Evolutionary conservation across 257 asterid genomes (phyloP), one percentile per base, ranked within the genome.

Genomic region (Nicotiana obtusifolia): DNA sequence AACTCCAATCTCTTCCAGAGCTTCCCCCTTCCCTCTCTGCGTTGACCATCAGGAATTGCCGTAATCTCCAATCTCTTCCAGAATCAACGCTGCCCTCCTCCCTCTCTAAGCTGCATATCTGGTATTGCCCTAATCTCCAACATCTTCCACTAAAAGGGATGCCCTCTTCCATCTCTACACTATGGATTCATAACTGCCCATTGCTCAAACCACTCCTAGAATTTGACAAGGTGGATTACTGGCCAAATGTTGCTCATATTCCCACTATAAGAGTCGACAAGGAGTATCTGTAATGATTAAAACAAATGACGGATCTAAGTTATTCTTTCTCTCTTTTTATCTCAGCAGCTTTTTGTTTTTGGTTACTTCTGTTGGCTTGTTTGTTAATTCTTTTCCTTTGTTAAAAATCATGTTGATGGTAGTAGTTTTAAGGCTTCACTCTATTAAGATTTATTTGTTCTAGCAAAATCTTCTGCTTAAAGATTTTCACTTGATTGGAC

Each of bases 201-300:
- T 11, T 76, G 66, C 49, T 83, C 9, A 15, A 10, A 30, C 79
- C 26, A 64, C 52, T 10, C 10, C 35, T 64, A 53, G 35, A 31
- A 65, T 19, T 52, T 59, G 33, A 83, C 71, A 17, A 30, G 41
- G 80, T 79, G 79, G 16, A 65, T 8, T 57, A 77, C 33, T 77
- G 85, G 85, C 26, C 52, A 44, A 53, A 64, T 5, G 59, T 82
- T 52, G 31, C 77, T 44, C 82, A 76, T 10, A 52, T 82, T 52
- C 60, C 81, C 57, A 7, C 7, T 67, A 30, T 82, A 5, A 0
- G 0, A 1, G 14, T 75, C 10, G 56, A 44, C 28, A 0, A 2
- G 10, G 6, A n/a, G 1, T 62, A 44, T 15, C 37, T 19, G 30
- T 54, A 1, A 14, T 49, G 66, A 67, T 66, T 33, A 17, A 17